Percentiles rank a stretch among this genome's conserved stretches.
phyloP scores from a whole-genome alignment of 495 filamentous ascomycete genomes.

The Terfezia claveryi region DNA sequence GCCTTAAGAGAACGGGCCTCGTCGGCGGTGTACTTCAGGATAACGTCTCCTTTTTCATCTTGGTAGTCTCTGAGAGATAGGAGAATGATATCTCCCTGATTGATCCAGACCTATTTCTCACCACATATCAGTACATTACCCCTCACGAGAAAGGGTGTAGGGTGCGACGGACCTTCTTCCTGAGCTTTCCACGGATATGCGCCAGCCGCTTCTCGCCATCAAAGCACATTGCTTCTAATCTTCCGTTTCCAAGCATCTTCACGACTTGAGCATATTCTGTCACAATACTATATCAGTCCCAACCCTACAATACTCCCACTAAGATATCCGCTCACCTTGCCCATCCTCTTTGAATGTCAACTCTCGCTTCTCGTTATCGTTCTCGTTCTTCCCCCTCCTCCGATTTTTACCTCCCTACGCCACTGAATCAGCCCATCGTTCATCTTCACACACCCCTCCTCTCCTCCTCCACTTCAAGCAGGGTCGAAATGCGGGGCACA shows the following conservation, averaged over 20 bases:
- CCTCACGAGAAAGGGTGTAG: neutral
- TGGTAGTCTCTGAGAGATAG: constrained; percentile 95
- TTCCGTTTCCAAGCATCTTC: constrained; percentile 97
- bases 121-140: neutral
- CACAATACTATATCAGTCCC: constrained; percentile 5
- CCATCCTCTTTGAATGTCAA: constrained; percentile 97
- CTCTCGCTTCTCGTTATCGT: constrained; percentile 98
- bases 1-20: constrained; percentile 87
- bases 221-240: constrained; percentile 91
- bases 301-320: no score
- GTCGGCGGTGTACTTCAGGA: constrained; percentile 95
- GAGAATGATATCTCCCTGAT: constrained; percentile 96
- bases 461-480: neutral
- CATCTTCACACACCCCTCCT: neutral
- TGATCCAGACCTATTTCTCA: constrained; percentile 50
- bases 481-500: neutral
- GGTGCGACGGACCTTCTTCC: constrained; percentile 53
- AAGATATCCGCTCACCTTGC: constrained; percentile 36
- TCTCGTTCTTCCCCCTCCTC: constrained; percentile 98
- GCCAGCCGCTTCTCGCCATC: constrained; percentile 73
- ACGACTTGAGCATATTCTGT: constrained; percentile 92
- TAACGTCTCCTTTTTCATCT: constrained; percentile 96
- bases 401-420: constrained; percentile 94
- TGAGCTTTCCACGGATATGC: constrained; percentile 81
- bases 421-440: neutral